phyloP scores from a whole-genome alignment of 1,284 basidiomycete species.

The Dichomitus squalens region DNA sequence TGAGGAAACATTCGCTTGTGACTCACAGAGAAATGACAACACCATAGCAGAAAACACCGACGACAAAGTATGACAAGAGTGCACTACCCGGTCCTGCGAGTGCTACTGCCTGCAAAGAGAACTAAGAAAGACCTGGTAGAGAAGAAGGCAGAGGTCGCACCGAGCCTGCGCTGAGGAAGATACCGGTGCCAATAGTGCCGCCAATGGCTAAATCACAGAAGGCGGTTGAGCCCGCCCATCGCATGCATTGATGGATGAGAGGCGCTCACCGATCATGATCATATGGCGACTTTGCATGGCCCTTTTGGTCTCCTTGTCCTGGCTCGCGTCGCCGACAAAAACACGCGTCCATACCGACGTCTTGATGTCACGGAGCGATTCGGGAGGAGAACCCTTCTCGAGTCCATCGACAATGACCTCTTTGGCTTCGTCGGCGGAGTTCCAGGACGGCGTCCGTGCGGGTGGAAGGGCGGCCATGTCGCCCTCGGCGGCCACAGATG shows the following conservation, averaged over 20 bases:
- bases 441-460: slow-evolving; percentile 14
- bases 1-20: background rate
- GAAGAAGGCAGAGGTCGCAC: no score
- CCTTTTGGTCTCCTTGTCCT: slow-evolving; percentile 36
- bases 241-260: background rate
- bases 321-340: slow-evolving; percentile 25
- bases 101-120: slow-evolving; percentile 36
- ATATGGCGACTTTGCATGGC: slow-evolving; percentile 44
- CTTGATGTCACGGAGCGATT: background rate
- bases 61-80: slow-evolving; percentile 50
- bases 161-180: slow-evolving; percentile 55
- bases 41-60: slow-evolving; percentile 55
- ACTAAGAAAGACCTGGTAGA: background rate
- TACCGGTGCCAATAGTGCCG: slow-evolving; percentile 54
- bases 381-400: slow-evolving; percentile 16
- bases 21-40: slow-evolving; percentile 53
- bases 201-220: slow-evolving; percentile 38
- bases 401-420: slow-evolving; percentile 6
- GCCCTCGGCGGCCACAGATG: background rate
- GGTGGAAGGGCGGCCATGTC: slow-evolving; percentile 9
- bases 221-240: background rate
- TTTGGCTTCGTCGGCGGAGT: slow-evolving; percentile 14
- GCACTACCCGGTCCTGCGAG: slow-evolving; percentile 52
- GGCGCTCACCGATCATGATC: slow-evolving; percentile 43
- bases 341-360: slow-evolving; percentile 28